phyloP scores from a whole-genome alignment of 352 stramenopile genomes.

The Elongisporangium prolatum region DNA sequence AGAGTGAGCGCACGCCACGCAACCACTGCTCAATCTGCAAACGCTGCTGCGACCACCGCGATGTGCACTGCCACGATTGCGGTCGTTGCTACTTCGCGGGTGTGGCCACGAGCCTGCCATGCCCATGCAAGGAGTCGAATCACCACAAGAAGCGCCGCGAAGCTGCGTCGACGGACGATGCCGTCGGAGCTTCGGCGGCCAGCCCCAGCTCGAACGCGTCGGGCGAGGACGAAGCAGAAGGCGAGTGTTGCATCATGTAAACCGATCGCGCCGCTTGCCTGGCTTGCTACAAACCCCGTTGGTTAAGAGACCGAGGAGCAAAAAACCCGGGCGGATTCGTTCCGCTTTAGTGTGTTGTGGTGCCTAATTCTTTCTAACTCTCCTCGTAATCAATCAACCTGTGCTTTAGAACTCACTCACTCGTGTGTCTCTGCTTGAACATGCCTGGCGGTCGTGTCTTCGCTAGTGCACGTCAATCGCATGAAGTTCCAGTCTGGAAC shows the following conservation, averaged over 20 bases:
- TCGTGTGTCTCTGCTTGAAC: background rate
- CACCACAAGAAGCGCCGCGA: constrained; percentile 54
- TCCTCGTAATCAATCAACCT: background rate
- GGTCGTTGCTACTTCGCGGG: constrained; percentile 83
- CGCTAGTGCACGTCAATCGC: background rate
- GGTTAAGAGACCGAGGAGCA: background rate
- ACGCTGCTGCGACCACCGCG: constrained; percentile 81
- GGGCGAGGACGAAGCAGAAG: constrained; percentile 53
- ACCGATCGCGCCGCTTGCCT: background rate
- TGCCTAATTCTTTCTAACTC: background rate
- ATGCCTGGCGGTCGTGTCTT: background rate
- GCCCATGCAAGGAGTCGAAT: constrained; percentile 67
- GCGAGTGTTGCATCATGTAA: constrained; percentile 84
- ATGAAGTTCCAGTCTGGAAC: background rate
- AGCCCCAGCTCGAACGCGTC: background rate
- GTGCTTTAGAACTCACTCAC: background rate
- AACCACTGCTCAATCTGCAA: constrained; percentile 87
- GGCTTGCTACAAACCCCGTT: background rate
- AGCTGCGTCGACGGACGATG: constrained; percentile 28
- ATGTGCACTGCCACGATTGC: constrained; percentile 81
- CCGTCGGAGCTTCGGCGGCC: constrained; percentile 20
- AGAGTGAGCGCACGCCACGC: constrained; percentile 62
- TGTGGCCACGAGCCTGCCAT: constrained; percentile 69
- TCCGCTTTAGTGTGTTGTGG: background rate
- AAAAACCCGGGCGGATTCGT: background rate